Evolutionary conservation across 169 alveolate genomes (phyloP).

Genomic region (Amoebophrya sp.): DNA sequence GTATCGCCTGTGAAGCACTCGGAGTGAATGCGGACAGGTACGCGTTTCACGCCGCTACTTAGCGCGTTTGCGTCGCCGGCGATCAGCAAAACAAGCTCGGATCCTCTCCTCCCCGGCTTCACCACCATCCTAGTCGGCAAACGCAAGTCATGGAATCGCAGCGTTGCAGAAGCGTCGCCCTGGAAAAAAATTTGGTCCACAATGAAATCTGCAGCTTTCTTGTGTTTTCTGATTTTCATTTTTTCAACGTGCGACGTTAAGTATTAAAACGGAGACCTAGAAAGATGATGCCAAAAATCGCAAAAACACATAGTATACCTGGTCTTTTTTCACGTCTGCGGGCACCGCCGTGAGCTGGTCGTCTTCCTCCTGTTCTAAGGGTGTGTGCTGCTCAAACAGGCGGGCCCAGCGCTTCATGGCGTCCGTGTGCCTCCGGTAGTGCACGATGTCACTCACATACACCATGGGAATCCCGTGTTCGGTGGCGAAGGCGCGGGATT

Average conservation of each 20-base stretch:
- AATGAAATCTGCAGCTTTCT: no score
- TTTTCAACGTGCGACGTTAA: no score
- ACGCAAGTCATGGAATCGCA: no score
- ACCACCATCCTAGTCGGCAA: background rate
- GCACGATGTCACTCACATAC: background rate
- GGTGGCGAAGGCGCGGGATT: background rate
- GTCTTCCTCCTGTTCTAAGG: no score
- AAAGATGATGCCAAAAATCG: no score
- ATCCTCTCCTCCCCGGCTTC: background rate
- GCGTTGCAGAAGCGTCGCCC: no score
- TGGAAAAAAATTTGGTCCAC: no score
- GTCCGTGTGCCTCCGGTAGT: background rate
- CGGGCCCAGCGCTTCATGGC: background rate
- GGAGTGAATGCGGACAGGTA: constrained; percentile 44
- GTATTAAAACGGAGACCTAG: no score
- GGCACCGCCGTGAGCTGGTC: no score
- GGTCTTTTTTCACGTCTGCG: no score
- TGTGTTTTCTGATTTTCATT: no score
- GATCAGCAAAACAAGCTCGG: background rate
- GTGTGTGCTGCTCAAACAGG: background rate
- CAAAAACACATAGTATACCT: no score
- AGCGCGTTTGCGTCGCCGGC: background rate
- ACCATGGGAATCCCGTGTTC: background rate
- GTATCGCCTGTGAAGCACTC: constrained; percentile 50
- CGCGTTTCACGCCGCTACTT: background rate